A percentile compares a stretch with the other conserved stretches of the same genome.
These are phyloP conservation scores for Tephrocybe sp. DNA, from an alignment of 768 basidiomycete genomes.

Conservation along the genomic window DNA sequence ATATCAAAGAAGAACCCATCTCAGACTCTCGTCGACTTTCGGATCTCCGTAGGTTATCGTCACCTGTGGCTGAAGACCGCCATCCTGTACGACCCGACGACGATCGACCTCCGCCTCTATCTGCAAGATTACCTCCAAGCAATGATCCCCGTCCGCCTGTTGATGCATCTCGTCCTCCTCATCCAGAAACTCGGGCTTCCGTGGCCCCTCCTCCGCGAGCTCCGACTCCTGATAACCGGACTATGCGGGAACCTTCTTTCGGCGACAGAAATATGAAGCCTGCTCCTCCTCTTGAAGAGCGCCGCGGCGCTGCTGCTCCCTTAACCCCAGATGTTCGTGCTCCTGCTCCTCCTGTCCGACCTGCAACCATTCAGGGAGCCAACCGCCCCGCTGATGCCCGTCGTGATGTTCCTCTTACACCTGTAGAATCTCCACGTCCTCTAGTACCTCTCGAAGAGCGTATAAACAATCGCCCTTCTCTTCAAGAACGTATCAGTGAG, in stretches of 20 bases:
- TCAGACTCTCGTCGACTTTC: slow-evolving; percentile 27
- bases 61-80: slow-evolving; percentile 16
- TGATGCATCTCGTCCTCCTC: slow-evolving; percentile 25
- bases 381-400: slow-evolving; percentile 14
- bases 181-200: slow-evolving; percentile 25
- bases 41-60: slow-evolving; percentile 29
- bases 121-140: slow-evolving; percentile 16
- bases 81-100: slow-evolving; percentile 13
- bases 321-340: slow-evolving; percentile 11
- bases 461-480: slow-evolving; percentile 29
- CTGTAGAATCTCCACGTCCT: slow-evolving; percentile 19
- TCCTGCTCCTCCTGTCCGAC: slow-evolving; percentile 17
- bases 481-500: slow-evolving; percentile 38
- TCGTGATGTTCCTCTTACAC: slow-evolving; percentile 9
- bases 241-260: slow-evolving; percentile 17
- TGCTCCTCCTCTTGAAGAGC: slow-evolving; percentile 28
- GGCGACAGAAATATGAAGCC: slow-evolving; percentile 33
- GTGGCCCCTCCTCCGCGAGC: slow-evolving; percentile 19
- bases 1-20: slow-evolving; percentile 21
- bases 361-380: slow-evolving; percentile 18
- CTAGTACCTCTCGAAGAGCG: slow-evolving; percentile 36
- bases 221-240: slow-evolving; percentile 24
- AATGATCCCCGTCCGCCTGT: slow-evolving; percentile 22
- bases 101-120: slow-evolving; percentile 15
- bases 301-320: slow-evolving; percentile 13